Base-by-base conservation (phyloP, 2,329 filamentous ascomycete species). In the Didymosphaeria variabile region DNA sequence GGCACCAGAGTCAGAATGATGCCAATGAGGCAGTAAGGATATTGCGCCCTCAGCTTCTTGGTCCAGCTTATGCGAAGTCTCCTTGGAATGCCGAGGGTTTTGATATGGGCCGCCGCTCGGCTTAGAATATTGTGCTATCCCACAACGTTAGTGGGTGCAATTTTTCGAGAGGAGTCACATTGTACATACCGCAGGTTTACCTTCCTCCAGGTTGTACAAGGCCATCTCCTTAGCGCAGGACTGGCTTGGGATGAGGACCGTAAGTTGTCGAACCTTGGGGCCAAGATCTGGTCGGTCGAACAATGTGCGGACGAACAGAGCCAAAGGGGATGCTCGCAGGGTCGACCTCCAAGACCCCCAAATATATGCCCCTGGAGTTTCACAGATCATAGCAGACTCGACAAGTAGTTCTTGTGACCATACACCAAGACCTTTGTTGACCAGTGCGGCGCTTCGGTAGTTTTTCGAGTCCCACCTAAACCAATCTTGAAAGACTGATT, bases 401-500 rank as follows among this genome's bases (percentile, higher is more conserved):
- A 40, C 2, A 9, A 53, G 50, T 17, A 53, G 10, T 17, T 53
- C 50, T 9, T 53, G 34, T 21, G 34, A 34, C 50, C 50, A 53
- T n/a, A 21, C n/a, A 9, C 19, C 19, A 12, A 53, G 9, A n/a
- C 19, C 36, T 21, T 29, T 53, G 34, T 26, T 53, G 3, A 42
- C 34, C 17, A 40, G 21, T 21, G 50, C 12, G 4, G 29, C 31
- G 12, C 10, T 21, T 21, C 36, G 34, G 19, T 36, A 21, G 3
- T 26, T n/a, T 8, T 31, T 3, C 3, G 15, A n/a, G n/a, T 21
- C 19, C 4, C 7, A 19, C 17, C 1, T 6, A 17, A 40, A 40
- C 10, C 13, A 5, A 5, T 17, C 12, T 17, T 3, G 12, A 15
- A 40, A 13, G 2, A 0, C 12, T 17, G 36, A 15, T 17, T 40